Conservation (phyloP, 2,329 filamentous ascomycete species). For the Diplodia intermedia region DNA sequence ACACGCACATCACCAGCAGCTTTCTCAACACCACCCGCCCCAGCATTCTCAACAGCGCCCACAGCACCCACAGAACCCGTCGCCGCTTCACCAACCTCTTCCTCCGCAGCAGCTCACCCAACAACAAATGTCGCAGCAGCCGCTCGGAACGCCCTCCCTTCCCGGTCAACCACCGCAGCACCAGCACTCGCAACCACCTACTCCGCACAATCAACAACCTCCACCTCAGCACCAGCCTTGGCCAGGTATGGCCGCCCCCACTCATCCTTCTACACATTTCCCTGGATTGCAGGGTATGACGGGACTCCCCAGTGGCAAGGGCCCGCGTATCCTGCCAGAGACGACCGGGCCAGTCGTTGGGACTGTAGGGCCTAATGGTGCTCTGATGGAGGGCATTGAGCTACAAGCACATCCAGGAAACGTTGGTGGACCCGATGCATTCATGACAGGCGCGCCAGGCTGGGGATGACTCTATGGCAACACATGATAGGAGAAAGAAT, state of each 20-base stretch:
- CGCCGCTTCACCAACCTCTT: slow-evolving; percentile 25
- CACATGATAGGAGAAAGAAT: not conserved
- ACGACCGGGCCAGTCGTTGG: slow-evolving; percentile 16
- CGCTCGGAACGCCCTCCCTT: slow-evolving; percentile 24
- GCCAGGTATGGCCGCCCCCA: slow-evolving; percentile 23
- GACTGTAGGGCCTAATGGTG: slow-evolving; percentile 6
- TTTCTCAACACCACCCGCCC: slow-evolving; percentile 38
- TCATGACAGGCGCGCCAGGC: slow-evolving; percentile 19
- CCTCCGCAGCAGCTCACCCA: slow-evolving; percentile 27
- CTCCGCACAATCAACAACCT: slow-evolving; percentile 16
- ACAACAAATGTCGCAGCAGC: slow-evolving; percentile 27
- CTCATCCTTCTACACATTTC: slow-evolving; percentile 21
- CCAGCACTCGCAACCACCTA: slow-evolving; percentile 26
- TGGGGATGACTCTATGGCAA: slow-evolving; percentile 30
- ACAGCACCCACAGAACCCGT: slow-evolving; percentile 19
- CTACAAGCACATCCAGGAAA: slow-evolving; percentile 19
- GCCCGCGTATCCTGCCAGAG: slow-evolving; percentile 25
- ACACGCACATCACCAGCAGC: slow-evolving; percentile 34
- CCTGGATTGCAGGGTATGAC: slow-evolving; percentile 25
- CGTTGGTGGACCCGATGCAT: slow-evolving; percentile 12
- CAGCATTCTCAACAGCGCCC: slow-evolving; percentile 9
- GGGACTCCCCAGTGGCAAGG: slow-evolving; percentile 13
- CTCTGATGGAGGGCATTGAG: slow-evolving; percentile 30
- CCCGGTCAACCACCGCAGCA: slow-evolving; percentile 22
- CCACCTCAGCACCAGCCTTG: slow-evolving; percentile 23